These are phyloP conservation scores for Bombardia bombarda DNA, from an alignment of 495 filamentous ascomycete genomes.

Conservation along the genomic window DNA sequence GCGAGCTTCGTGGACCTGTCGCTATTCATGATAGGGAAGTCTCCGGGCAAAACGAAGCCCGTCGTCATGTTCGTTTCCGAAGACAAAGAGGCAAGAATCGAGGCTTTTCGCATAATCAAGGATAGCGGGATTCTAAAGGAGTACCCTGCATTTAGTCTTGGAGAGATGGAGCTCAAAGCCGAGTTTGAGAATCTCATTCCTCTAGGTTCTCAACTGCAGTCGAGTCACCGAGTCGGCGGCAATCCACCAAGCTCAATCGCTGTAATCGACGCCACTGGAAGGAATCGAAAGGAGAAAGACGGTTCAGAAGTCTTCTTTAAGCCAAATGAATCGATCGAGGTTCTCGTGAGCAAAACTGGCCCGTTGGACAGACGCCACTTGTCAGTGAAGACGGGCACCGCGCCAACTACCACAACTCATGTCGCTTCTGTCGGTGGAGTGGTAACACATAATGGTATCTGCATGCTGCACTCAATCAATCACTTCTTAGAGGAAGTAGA, in stretches of 20 bases:
- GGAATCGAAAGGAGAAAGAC: not conserved
- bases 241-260: too few relatives aligned
- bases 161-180: not conserved
- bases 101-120: slow-evolving; percentile 6
- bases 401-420: too few relatives aligned
- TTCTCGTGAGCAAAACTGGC: too few relatives aligned
- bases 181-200: slow-evolving; percentile 8
- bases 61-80: slow-evolving; percentile 9
- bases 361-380: too few relatives aligned
- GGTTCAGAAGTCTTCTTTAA: too few relatives aligned
- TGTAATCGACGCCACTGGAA: not conserved
- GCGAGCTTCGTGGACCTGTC: slow-evolving; percentile 1
- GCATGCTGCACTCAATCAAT: not conserved
- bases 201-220: too few relatives aligned
- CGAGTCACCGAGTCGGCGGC: too few relatives aligned
- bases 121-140: slow-evolving; percentile 5
- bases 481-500: not conserved
- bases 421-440: too few relatives aligned
- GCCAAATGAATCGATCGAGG: too few relatives aligned
- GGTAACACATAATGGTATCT: too few relatives aligned
- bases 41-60: slow-evolving; percentile 1
- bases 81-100: not conserved
- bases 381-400: too few relatives aligned
- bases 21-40: slow-evolving; percentile 10
- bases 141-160: slow-evolving; percentile 7